A percentile compares a stretch with the other conserved stretches of the same genome.
These are phyloP conservation scores for Persicaria maculosa DNA, from an alignment of 148 eudicot genomes.

Conservation along the genomic window DNA sequence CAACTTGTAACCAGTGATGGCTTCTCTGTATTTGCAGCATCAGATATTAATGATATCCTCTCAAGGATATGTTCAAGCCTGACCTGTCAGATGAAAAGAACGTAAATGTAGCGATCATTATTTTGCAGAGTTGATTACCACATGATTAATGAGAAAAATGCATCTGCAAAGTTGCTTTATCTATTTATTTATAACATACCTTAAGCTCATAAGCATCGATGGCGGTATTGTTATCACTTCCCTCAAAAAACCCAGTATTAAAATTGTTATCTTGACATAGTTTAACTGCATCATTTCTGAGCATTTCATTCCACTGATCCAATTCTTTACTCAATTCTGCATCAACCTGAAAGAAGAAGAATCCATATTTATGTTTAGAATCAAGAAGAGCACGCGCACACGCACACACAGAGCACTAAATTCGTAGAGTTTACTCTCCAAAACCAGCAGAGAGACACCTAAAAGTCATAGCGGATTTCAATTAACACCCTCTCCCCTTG, in stretches of 20 bases:
- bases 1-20: slow-evolving; percentile 55
- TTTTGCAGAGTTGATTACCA: not conserved
- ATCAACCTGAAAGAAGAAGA: slow-evolving; percentile 55
- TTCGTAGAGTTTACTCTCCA: no score
- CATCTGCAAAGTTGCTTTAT: not conserved
- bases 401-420: no score
- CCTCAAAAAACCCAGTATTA: slow-evolving; percentile 85
- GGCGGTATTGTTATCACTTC: slow-evolving; percentile 64
- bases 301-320: slow-evolving; percentile 94
- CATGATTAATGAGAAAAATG: not conserved
- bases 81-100: slow-evolving; percentile 41
- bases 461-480: no score
- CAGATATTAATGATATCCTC: slow-evolving; percentile 81
- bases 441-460: no score
- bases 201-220: slow-evolving; percentile 95
- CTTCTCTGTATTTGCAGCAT: slow-evolving; percentile 94
- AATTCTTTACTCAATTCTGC: slow-evolving; percentile 79
- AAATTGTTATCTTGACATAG: slow-evolving; percentile 92
- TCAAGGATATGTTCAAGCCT: slow-evolving; percentile 96
- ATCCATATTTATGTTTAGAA: slow-evolving; percentile 6
- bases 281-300: slow-evolving; percentile 81
- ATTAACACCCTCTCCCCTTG: no score
- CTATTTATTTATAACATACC: slow-evolving; percentile 27
- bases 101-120: not conserved
- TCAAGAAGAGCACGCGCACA: not conserved